A percentile compares a stretch with the other conserved stretches of the same genome.
Conservation (phyloP, 1,139 yeast genomes). For the Kazachstania sp. region DNA sequence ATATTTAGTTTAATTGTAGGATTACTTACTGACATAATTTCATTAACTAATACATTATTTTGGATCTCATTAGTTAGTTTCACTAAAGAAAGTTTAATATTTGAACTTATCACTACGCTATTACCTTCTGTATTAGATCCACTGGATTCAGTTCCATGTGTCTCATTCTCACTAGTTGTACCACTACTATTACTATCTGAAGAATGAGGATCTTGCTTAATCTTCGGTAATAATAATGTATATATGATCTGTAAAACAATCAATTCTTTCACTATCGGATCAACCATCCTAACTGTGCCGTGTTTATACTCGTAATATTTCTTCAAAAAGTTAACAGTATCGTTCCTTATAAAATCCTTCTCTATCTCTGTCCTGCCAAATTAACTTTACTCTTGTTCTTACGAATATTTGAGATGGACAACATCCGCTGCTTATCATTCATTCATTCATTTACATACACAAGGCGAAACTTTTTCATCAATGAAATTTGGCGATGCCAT, state of each 20-base stretch:
- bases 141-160: neutral
- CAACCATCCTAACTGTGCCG: conserved; percentile 11
- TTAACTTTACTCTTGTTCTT: no score
- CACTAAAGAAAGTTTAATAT: conserved; percentile 25
- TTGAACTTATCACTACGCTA: conserved; percentile 14
- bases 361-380: no score
- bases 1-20: conserved; percentile 17
- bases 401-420: no score
- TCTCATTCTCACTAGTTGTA: neutral
- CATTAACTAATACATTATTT: conserved; percentile 22
- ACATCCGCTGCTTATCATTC: no score
- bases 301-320: no score
- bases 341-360: no score
- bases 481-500: neutral
- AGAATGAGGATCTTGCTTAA: conserved; percentile 2
- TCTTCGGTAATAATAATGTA: conserved; percentile 17
- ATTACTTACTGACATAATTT: conserved; percentile 15
- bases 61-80: conserved; percentile 29
- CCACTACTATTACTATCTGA: conserved; percentile 2
- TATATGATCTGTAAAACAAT: conserved; percentile 27
- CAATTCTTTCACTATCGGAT: conserved; percentile 21
- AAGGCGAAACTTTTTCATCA: no score
- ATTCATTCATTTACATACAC: no score
- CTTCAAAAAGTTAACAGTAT: no score
- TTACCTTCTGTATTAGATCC: conserved; percentile 1